Evolutionary conservation across 441 rosid genomes (phyloP), one percentile per base, ranked within the genome.

Genomic region (Melastoma candidum): DNA sequence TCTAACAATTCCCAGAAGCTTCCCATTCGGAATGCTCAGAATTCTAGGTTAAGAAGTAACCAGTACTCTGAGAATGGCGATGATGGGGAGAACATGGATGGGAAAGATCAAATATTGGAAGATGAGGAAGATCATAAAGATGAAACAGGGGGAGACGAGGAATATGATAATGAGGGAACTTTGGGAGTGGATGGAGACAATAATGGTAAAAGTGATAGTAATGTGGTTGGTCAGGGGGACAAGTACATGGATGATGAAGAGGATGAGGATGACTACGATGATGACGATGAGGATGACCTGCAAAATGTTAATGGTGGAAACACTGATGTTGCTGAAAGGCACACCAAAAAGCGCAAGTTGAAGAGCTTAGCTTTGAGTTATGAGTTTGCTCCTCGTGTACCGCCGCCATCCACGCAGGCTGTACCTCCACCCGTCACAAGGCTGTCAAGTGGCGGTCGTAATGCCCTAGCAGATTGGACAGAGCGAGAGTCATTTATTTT

Each of bases 401-500:
- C 79, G 0, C 65, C 77, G 44, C 62, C 76, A 1, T 51, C 67
- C 8, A 36, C 41, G 7, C 8, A 27, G 64, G 24, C 48, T 56
- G 41, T 36, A 36, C 57, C 77, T 48, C 63, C 62, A 4, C 46
- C 72, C 0, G 64, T 43, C 51, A 55, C 71, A 25, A 81, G 75
- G 24, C 67, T 77, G 12, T 72, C 94, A 0, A 60, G 70, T 56
- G 95, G 78, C 9, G 78, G 82, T 8, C 76, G 92, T 43, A 93
- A 77, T 74, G 74, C 71, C 47, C 75, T 69, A 43, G 82, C 76
- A 27, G 96, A 83, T 57, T 93, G 95, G 97, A 86, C 87, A 44
- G 97, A 89, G 78, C 82, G 66, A 43, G 97, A 89, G 57, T 86
- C 93, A 7, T 74, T 89, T 67, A 85, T 83, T 57, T 69, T 89